Percentiles rank a stretch among this genome's conserved stretches.
These are phyloP conservation scores for Thermothelomyces thermophilus DNA, from an alignment of 2,329 filamentous ascomycete species.

Conservation along the genomic window DNA sequence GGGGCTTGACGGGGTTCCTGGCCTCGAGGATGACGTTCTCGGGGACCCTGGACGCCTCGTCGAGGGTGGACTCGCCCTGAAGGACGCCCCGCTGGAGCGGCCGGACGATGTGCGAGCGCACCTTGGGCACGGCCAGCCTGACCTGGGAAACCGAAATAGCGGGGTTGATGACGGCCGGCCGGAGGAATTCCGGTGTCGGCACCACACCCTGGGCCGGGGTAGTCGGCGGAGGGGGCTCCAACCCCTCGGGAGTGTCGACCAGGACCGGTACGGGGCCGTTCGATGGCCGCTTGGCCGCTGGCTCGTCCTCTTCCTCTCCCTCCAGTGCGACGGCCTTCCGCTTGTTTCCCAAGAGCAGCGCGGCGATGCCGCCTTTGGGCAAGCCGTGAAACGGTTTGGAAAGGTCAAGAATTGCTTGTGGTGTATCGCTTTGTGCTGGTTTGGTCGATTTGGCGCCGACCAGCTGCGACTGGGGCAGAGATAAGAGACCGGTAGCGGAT, in stretches of 20 bases:
- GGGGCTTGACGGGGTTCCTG: slow-evolving; percentile 68
- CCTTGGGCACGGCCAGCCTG: slow-evolving; percentile 78
- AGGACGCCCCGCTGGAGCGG: slow-evolving; percentile 65
- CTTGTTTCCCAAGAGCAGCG: slow-evolving; percentile 88
- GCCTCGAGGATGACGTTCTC: slow-evolving; percentile 81
- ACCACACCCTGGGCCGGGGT: slow-evolving; percentile 53
- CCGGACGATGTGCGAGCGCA: slow-evolving; percentile 75
- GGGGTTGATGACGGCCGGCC: slow-evolving; percentile 81
- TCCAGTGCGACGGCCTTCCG: slow-evolving; percentile 70
- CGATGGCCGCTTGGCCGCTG: slow-evolving; percentile 44
- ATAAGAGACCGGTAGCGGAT: slow-evolving; percentile 79
- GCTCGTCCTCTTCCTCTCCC: slow-evolving; percentile 66
- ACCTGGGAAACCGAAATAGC: slow-evolving; percentile 75
- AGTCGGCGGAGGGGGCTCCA: slow-evolving; percentile 66
- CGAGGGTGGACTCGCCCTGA: slow-evolving; percentile 44
- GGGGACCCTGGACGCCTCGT: slow-evolving; percentile 56
- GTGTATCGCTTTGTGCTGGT: slow-evolving; percentile 59
- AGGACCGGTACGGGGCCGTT: slow-evolving; percentile 69
- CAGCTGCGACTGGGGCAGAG: slow-evolving; percentile 79
- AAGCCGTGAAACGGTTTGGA: slow-evolving; percentile 91
- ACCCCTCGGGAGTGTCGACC: slow-evolving; percentile 67
- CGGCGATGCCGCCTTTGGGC: slow-evolving; percentile 78
- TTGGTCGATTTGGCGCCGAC: slow-evolving; percentile 67
- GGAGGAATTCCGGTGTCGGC: slow-evolving; percentile 73
- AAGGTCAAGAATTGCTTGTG: slow-evolving; percentile 78